These are phyloP conservation scores for Botrytis medusae DNA, from an alignment of 2,329 filamentous ascomycete genomes.

Conservation along the genomic window DNA sequence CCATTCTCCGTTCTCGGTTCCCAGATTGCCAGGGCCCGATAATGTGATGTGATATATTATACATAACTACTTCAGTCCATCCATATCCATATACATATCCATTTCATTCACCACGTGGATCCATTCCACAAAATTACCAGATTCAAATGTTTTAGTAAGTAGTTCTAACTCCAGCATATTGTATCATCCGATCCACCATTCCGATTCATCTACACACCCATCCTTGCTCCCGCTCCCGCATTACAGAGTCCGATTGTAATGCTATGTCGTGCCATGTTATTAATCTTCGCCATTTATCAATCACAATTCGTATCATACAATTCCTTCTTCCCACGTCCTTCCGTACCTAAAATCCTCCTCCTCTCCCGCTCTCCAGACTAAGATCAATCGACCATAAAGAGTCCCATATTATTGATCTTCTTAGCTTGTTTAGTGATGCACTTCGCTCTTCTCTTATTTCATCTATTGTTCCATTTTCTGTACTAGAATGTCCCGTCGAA, in stretches of 20 bases:
- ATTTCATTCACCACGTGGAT: background rate
- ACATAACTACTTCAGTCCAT: background rate
- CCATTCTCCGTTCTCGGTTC: background rate
- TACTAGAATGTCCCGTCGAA: background rate
- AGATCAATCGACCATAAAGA: constrained; percentile 62
- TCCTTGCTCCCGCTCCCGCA: background rate
- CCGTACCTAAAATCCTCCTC: background rate
- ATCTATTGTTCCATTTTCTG: constrained; percentile 3
- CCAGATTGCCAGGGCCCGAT: background rate
- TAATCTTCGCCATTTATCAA: background rate
- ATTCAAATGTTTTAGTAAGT: too few relatives aligned
- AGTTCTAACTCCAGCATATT: background rate
- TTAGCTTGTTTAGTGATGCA: constrained; percentile 41
- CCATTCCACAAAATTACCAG: background rate
- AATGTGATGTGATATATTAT: background rate
- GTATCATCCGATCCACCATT: background rate
- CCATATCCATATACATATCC: background rate
- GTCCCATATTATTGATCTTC: constrained; percentile 59
- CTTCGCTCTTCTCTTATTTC: constrained; percentile 25
- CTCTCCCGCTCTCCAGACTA: constrained; percentile 49
- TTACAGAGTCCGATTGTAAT: background rate
- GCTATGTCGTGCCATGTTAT: background rate
- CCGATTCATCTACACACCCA: background rate
- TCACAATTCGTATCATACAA: background rate
- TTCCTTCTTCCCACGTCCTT: background rate